Percentiles rank a stretch among this genome's conserved stretches.
Evolutionary conservation across 2,329 filamentous ascomycete species (phyloP).

Genomic region (Colletotrichum graminicola): DNA sequence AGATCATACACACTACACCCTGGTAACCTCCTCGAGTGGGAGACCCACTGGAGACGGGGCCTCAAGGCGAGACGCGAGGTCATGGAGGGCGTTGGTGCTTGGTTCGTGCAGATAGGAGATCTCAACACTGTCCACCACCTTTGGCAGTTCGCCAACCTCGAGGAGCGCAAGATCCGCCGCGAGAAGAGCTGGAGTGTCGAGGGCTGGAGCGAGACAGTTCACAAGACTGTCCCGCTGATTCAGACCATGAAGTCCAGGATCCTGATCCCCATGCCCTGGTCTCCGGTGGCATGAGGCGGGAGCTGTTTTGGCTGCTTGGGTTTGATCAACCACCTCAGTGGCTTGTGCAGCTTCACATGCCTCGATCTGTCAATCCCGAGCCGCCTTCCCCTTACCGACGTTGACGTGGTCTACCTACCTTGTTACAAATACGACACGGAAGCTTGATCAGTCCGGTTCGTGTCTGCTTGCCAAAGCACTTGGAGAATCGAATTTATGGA

Average conservation of each 20-base stretch:
- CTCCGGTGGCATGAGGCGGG: conserved; percentile 78
- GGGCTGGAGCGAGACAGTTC: conserved; percentile 96
- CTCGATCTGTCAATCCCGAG: not conserved
- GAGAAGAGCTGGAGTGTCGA: conserved; percentile 97
- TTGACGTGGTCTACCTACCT: not conserved
- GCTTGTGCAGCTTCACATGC: not conserved
- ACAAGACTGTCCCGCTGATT: conserved; percentile 98
- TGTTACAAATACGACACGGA: not conserved
- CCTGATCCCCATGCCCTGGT: conserved; percentile 96
- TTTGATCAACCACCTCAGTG: not conserved
- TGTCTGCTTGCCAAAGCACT: not conserved
- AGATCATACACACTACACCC: conserved; percentile 97
- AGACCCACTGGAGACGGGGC: conserved; percentile 96
- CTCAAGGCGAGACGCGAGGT: conserved; percentile 92
- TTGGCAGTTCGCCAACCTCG: conserved; percentile 98
- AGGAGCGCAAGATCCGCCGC: conserved; percentile 89
- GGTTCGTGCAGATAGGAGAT: conserved; percentile 98
- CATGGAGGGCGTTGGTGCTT: conserved; percentile 98
- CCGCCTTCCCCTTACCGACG: conserved; percentile 15
- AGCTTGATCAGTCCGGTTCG: not conserved
- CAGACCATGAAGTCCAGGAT: conserved; percentile 96
- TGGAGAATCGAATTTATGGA: not conserved
- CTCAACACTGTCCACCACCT: conserved; percentile 98
- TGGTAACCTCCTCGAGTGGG: conserved; percentile 97
- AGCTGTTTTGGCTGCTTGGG: not conserved